These are phyloP conservation scores for Tetrahymena malaccensis DNA, from an alignment of 73 alveolate species.

Conservation along the genomic window DNA sequence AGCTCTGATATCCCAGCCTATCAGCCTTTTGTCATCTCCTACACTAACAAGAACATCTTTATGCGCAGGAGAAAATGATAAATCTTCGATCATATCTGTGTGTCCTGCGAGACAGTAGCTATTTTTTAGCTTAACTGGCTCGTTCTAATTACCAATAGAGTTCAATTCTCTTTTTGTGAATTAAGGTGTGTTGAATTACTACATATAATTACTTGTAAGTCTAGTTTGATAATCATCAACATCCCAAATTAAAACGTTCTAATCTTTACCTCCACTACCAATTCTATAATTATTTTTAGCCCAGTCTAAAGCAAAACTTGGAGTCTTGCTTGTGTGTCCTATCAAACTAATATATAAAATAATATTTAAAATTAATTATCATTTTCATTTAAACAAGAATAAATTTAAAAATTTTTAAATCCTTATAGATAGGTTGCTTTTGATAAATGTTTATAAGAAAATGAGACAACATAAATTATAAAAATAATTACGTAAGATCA, in stretches of 20 bases:
- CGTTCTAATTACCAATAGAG: conserved; percentile 11
- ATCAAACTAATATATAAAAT: not conserved
- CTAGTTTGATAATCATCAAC: conserved; percentile 31
- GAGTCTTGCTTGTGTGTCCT: conserved; percentile 23
- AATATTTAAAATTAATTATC: no score
- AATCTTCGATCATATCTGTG: not conserved
- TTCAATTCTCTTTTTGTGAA: conserved; percentile 30
- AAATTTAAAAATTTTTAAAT: no score
- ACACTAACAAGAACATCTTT: conserved; percentile 15
- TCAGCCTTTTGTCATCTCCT: not conserved
- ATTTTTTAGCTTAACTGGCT: not conserved
- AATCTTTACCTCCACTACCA: conserved; percentile 42
- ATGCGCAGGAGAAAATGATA: conserved; percentile 15
- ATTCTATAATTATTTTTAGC: conserved; percentile 11
- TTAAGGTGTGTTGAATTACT: not conserved
- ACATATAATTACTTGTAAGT: not conserved
- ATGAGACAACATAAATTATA: no score
- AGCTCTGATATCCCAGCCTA: not conserved
- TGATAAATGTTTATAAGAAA: no score
- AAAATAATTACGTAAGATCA: not conserved
- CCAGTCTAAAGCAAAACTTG: conserved; percentile 32
- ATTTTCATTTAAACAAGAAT: no score
- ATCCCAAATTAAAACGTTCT: conserved; percentile 34
- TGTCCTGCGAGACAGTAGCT: not conserved
- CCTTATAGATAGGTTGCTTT: not conserved